Base-by-base conservation (phyloP, 108 stramenopile species). In the Conticribra guillardii region DNA sequence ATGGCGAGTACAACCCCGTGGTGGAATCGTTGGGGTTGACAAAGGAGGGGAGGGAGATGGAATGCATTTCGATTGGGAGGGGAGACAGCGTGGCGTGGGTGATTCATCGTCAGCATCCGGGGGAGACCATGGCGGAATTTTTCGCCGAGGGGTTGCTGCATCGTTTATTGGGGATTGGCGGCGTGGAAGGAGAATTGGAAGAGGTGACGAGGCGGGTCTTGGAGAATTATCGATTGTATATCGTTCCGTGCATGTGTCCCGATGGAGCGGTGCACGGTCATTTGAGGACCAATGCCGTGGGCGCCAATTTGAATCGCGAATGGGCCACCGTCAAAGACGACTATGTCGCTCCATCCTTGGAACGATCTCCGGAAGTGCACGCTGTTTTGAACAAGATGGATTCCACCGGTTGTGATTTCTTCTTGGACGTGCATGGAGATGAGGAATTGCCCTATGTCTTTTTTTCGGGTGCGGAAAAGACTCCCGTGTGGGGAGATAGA, bases 171-270 rank as follows among this genome's bases (percentile, higher is more conserved):
- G 87, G 88, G 3, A 24, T 78, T 11, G 48, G 47, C 17, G 81
- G 73, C n/a, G n/a, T n/a, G 21, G 57, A 76, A 47, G 51, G 69
- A 21, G 54, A 67, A n/a, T 21, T 78, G 5, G 89, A 94, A 45
- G 85, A 81, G 23, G 23, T 68, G 2, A 82, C 88, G 28, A 45
- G 69, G 48, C 73, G 73, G 17, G 53, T 83, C 14, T 54, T 85
- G 30, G 34, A 78, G 21, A 56, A 59, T 50, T 93, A 89, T 58
- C 89, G 88, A 3, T 81, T 96, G 47, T 84, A 90, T 80, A 86
- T 96, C 46, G 86, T 96, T 11, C 95, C 95, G 0, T 88, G 83
- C 78, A 96, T 96, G 91, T 88, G 87, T 69, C 92, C 92, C 16
- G 95, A 96, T 74, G 95, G 95, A 28, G 78, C 79, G 18, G 89